Conservation (phyloP, 2,329 filamentous ascomycete genomes). For the Clarireedia homoeocarpa region DNA sequence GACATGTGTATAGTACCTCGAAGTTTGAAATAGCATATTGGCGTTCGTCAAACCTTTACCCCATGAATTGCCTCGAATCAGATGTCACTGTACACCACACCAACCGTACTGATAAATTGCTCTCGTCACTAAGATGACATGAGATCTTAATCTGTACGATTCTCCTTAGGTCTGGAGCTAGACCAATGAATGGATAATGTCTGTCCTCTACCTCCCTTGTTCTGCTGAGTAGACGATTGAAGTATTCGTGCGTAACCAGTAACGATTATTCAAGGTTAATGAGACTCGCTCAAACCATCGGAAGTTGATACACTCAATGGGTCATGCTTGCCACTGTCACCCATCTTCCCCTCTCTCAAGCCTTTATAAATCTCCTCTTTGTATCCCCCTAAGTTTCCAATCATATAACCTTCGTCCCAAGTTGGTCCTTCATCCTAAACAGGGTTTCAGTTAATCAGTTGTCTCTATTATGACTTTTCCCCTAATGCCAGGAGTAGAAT, state of each 20-base stretch:
- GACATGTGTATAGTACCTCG: conserved; percentile 1
- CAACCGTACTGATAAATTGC: no score
- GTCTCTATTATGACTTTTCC: background rate
- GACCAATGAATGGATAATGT: no score
- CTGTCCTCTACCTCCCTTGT: no score
- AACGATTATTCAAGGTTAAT: no score
- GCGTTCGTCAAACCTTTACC: no score
- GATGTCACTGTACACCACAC: no score
- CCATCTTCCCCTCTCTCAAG: conserved; percentile 5
- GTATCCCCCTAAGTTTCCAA: conserved; percentile 28
- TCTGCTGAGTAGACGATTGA: no score
- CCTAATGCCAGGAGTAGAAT: background rate
- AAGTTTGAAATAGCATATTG: background rate
- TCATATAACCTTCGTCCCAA: conserved; percentile 5
- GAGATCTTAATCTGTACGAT: no score
- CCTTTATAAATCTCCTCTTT: background rate
- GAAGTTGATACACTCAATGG: background rate
- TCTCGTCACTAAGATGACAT: no score
- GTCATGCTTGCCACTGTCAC: background rate
- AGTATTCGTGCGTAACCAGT: no score
- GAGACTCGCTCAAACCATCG: background rate
- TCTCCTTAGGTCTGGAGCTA: no score
- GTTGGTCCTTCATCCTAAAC: background rate
- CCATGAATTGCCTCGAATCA: no score
- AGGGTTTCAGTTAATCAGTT: background rate